These are phyloP conservation scores for Asterella californica DNA, from an alignment of 225 moss, liverwort and hornwort genomes.

Conservation along the genomic window DNA sequence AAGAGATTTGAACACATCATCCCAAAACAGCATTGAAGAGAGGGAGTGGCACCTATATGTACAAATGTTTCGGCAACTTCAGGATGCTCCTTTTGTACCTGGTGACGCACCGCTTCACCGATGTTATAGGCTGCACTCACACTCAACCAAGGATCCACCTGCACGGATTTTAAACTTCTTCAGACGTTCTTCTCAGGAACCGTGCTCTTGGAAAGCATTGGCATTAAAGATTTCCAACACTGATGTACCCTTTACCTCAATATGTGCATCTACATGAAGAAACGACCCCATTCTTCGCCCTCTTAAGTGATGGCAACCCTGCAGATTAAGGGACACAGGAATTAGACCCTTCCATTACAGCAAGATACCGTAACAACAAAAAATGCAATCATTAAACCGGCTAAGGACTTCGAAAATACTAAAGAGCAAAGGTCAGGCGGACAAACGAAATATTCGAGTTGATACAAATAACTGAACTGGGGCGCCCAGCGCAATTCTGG, in stretches of 20 bases:
- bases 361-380: not conserved
- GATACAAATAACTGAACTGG: too few relatives aligned
- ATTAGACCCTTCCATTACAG: not conserved
- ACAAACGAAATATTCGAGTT: too few relatives aligned
- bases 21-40: not conserved
- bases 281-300: slow-evolving; percentile 92
- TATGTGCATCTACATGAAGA: slow-evolving; percentile 87
- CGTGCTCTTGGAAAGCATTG: not conserved
- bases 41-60: slow-evolving; percentile 62
- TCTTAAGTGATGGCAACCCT: slow-evolving; percentile 92
- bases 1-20: not conserved
- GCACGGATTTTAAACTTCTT: slow-evolving; percentile 21
- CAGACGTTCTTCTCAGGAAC: not conserved
- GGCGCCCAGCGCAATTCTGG: too few relatives aligned
- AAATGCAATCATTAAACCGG: not conserved
- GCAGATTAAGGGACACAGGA: slow-evolving; percentile 9
- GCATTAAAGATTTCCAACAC: not conserved
- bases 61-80: slow-evolving; percentile 92
- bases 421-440: not conserved
- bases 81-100: slow-evolving; percentile 62
- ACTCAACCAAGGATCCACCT: slow-evolving; percentile 98
- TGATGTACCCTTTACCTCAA: slow-evolving; percentile 55
- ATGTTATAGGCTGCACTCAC: slow-evolving; percentile 97
- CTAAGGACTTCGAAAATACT: not conserved
- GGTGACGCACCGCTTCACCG: slow-evolving; percentile 78